These are phyloP conservation scores for Aspergillus pseudoglaucus DNA, from an alignment of 2,329 filamentous ascomycete species.

Conservation along the genomic window DNA sequence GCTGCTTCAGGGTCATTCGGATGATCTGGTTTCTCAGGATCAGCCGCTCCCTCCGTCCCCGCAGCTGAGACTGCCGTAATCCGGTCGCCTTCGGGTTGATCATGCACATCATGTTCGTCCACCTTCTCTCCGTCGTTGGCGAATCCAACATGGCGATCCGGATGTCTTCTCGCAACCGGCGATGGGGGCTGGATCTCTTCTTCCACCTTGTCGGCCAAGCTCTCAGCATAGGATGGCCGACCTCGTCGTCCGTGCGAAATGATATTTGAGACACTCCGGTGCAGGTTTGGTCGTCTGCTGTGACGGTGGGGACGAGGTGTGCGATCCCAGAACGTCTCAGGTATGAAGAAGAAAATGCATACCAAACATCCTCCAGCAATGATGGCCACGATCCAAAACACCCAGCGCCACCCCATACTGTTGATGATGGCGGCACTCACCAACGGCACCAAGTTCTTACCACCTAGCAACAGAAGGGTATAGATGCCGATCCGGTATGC, in stretches of 20 bases:
- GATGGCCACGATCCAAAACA: conserved; percentile 82
- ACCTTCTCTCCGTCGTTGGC: conserved; percentile 28
- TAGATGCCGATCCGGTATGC: conserved; percentile 93
- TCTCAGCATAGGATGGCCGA: conserved; percentile 19
- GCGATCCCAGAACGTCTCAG: conserved; percentile 93
- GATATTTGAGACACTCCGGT: conserved; percentile 33
- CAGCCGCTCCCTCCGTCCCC: not conserved
- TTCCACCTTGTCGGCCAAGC: conserved; percentile 8
- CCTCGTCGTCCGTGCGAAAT: conserved; percentile 30
- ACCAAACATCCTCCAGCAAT: conserved; percentile 64
- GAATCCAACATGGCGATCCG: conserved; percentile 53
- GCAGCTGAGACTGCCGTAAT: not conserved
- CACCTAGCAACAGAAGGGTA: conserved; percentile 77
- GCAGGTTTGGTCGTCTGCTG: conserved; percentile 29
- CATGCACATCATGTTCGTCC: conserved; percentile 4
- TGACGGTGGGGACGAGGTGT: conserved; percentile 53
- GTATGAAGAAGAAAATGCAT: conserved; percentile 81
- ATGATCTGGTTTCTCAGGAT: conserved; percentile 9
- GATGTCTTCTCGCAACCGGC: conserved; percentile 19
- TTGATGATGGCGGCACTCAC: conserved; percentile 81
- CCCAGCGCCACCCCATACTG: conserved; percentile 76
- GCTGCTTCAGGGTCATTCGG: conserved; percentile 25
- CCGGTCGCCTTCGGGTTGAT: not conserved
- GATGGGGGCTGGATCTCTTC: conserved; percentile 5
- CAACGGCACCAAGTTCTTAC: conserved; percentile 84